Conservation (phyloP, 176 grass and related monocot species). For the Sorghum bicolor region Sorghum_bicolor_NCBIv3 NC_012874.2:1893001-1893500, state of each 20-base stretch:
- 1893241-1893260: slow-evolving; percentile 85
- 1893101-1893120: neutral
- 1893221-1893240: slow-evolving; percentile 87
- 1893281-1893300: slow-evolving; percentile 60
- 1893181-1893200: neutral
- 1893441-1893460: slow-evolving; percentile 85
- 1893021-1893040: neutral
- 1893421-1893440: slow-evolving; percentile 42
- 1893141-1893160: slow-evolving; percentile 2
- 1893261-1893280: slow-evolving; percentile 67
- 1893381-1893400: neutral
- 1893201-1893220: slow-evolving; percentile 25
- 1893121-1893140: neutral
- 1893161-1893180: neutral
- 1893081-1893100: neutral
- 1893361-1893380: slow-evolving; percentile 13
- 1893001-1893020: neutral
- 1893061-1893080: neutral
- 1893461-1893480: slow-evolving; percentile 68
- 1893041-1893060: neutral
- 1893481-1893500: slow-evolving; percentile 82
- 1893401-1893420: neutral
- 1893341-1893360: slow-evolving; percentile 85
- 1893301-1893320: slow-evolving; percentile 74
- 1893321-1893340: slow-evolving; percentile 87